Evolutionary conservation across 2,329 filamentous ascomycete genomes (phyloP), one percentile per base, ranked within the genome.

Genomic region (Paecilomyces sp.): DNA sequence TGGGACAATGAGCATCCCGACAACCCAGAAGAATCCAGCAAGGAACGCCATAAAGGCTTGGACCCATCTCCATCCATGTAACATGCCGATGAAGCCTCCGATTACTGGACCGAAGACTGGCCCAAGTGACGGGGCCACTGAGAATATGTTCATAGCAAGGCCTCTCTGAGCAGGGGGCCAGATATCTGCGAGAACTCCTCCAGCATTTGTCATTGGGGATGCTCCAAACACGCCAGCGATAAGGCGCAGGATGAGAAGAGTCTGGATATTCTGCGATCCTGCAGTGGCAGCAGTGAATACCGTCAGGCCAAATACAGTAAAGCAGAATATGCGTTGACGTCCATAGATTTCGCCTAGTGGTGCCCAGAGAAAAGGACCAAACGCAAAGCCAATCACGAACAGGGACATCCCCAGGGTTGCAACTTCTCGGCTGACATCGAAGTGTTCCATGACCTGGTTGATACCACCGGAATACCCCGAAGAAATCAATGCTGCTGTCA

Each of bases 71-170:
- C 78, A 78, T 2, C 76, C 78, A 31, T 73, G 72, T 7, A 73
- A 73, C 69, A 77, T 73, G 1, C 73, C 76, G 0, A 81, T 65
- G 65, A 83, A 83, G 0, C 81, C 81, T 12, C 80, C 81, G 22
- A 82, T 76, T 12, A 83, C 76, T 1, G 81, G 81, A 0, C 81
- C 82, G 1, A 83, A 67, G 0, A 82, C 75, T 0, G 77, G 75
- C 2, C 77, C 78, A 65, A 79, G 72, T 64, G 79, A 79, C 0
- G 78, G 77, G 1, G 76, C 77, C 6, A 73, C 70, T 3, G 74
- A 70, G 60, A 78, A 80, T 3, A 79, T 60, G 12, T 70, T 69
- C 64, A 78, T 74, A 1, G 76, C 77, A 1, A 79, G 64, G 56
- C 77, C 77, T 57, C 76, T 66, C 62, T 78, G 65, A n/a, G 69